phyloP scores from a whole-genome alignment of 192 early-diverging fungal genomes.

The Coemansia sp. region DNA sequence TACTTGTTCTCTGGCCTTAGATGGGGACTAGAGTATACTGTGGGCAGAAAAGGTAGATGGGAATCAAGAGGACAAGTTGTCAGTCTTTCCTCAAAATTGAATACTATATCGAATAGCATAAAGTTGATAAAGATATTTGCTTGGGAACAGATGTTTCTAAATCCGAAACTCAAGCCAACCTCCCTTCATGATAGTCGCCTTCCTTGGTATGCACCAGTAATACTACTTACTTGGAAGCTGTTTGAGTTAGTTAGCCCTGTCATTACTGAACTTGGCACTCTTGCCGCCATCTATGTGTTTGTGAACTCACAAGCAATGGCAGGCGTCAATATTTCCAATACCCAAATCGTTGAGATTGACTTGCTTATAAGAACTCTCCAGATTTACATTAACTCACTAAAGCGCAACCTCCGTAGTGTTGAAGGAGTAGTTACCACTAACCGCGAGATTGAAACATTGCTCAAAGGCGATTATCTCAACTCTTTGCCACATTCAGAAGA shows the following conservation, averaged over 20 bases:
- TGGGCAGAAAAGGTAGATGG: no score
- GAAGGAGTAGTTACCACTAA: neutral
- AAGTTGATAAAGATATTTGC: constrained; percentile 43
- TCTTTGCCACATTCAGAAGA: constrained; percentile 11
- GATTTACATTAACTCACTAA: neutral
- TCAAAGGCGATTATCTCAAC: constrained; percentile 31
- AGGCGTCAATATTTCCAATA: constrained; percentile 16
- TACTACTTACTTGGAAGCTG: constrained; percentile 16
- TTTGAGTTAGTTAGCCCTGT: constrained; percentile 3
- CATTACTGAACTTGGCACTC: neutral
- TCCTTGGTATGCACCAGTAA: constrained; percentile 38
- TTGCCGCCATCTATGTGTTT: constrained; percentile 14
- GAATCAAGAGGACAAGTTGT: neutral
- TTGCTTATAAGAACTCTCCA: constrained; percentile 9
- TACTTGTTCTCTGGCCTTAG: neutral
- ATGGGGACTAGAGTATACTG: neutral
- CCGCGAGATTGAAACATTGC: constrained; percentile 12
- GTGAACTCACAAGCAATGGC: neutral
- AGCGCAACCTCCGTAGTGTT: neutral
- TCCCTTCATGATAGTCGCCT: neutral
- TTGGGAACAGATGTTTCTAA: constrained; percentile 38
- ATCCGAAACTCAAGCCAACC: neutral
- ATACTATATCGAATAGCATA: constrained; percentile 19
- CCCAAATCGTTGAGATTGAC: constrained; percentile 26
- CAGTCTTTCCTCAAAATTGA: no score